Conservation (phyloP, 176 grass and related monocot species). For the Oryza punctata region DNA sequence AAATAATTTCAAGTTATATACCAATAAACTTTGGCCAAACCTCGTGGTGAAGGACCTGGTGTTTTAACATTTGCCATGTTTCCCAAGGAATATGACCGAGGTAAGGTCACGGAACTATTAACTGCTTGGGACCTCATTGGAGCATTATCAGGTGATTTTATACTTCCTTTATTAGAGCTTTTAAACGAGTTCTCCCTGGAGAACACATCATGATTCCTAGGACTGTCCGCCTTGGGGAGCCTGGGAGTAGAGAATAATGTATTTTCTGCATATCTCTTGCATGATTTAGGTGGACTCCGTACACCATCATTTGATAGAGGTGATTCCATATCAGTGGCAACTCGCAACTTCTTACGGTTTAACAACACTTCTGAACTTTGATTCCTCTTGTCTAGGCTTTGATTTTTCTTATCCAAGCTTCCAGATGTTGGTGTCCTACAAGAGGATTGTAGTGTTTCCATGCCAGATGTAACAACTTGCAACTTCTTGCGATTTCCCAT, state of each 20-base stretch:
- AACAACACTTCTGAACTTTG: conserved; percentile 40
- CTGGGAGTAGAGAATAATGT: conserved; percentile 39
- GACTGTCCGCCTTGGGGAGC: conserved; percentile 37
- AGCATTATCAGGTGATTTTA: conserved; percentile 43
- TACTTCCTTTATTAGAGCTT: conserved; percentile 44
- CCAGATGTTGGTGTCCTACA: conserved; percentile 29
- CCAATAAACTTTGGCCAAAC: conserved; percentile 44
- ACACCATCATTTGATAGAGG: conserved; percentile 48
- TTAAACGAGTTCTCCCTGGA: conserved; percentile 59
- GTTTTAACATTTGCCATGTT: conserved; percentile 54
- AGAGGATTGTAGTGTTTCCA: conserved; percentile 19
- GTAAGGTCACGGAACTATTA: conserved; percentile 54
- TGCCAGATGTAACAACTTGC: conserved; percentile 39
- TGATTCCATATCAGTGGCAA: conserved; percentile 49
- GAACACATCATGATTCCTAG: conserved; percentile 40
- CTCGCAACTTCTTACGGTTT: conserved; percentile 53
- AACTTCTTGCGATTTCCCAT: conserved; percentile 46
- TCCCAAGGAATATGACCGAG: conserved; percentile 63
- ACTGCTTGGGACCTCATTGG: conserved; percentile 32
- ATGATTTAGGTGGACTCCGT: conserved; percentile 48
- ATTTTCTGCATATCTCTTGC: conserved; percentile 47
- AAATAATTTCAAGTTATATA: conserved; percentile 20
- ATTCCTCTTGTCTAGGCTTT: conserved; percentile 44
- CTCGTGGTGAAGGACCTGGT: conserved; percentile 67
- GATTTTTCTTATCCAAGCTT: conserved; percentile 44